phyloP scores from a whole-genome alignment of 805 yeast species.

The Metschnikowia sp. region DNA sequence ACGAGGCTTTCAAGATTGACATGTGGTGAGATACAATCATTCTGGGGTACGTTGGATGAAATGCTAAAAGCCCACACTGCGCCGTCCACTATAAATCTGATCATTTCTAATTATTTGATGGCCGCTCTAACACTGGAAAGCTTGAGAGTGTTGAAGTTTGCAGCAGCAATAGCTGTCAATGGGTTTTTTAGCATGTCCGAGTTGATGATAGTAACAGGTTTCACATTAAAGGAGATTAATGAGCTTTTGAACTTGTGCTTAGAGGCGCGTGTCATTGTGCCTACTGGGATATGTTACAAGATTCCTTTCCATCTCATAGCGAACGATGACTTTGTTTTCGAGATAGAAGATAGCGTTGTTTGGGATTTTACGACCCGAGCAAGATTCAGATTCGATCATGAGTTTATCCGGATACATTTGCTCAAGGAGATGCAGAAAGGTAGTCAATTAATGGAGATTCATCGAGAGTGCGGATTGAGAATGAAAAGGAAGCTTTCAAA shows the following conservation, averaged over 20 bases:
- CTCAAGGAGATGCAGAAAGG: conserved; percentile 22
- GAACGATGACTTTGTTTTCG: conserved; percentile 25
- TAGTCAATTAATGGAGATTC: conserved; percentile 28
- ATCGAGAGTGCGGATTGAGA: conserved; percentile 43
- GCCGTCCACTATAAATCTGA: not conserved
- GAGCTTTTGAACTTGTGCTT: conserved; percentile 31
- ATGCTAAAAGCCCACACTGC: not conserved
- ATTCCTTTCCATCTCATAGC: conserved; percentile 42
- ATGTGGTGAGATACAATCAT: not conserved
- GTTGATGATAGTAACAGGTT: conserved; percentile 35
- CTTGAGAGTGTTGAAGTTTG: conserved; percentile 30
- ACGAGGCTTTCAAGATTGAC: conserved; percentile 10
- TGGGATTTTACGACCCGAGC: conserved; percentile 35
- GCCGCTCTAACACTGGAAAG: conserved; percentile 19
- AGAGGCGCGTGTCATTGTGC: conserved; percentile 31
- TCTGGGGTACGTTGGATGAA: conserved; percentile 3
- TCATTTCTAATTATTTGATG: conserved; percentile 21
- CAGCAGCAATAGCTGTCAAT: conserved; percentile 39
- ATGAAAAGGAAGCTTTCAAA: conserved; percentile 23
- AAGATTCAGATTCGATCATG: conserved; percentile 41
- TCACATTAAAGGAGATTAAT: conserved; percentile 30
- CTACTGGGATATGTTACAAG: conserved; percentile 43
- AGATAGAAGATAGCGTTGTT: conserved; percentile 27
- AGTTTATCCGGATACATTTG: conserved; percentile 32
- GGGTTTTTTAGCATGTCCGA: conserved; percentile 36